phyloP scores from a whole-genome alignment of 208 protist species.

The Acanthamoeba polyphaga region DNA sequence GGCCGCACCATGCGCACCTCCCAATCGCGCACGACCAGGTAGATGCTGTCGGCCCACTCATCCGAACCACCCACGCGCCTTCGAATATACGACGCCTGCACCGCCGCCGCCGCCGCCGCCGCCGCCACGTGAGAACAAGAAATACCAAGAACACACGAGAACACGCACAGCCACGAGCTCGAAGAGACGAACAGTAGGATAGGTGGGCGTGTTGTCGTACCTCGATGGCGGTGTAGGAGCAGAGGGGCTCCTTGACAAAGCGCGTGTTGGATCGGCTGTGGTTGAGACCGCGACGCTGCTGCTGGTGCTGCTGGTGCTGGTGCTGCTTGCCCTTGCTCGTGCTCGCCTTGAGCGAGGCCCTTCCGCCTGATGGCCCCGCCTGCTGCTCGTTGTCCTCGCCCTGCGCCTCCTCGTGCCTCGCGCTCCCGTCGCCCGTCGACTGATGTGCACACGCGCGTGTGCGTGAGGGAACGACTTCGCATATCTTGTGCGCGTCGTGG shows the following conservation, averaged over 20 bases:
- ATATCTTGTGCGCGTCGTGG: not conserved
- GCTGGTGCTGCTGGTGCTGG: too few species aligned
- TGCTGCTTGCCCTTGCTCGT: not conserved
- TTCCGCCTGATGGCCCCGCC: not conserved
- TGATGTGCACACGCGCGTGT: not conserved
- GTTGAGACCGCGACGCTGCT: not conserved
- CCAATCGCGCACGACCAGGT: not conserved
- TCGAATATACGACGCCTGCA: constrained; percentile 37
- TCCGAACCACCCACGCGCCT: not conserved
- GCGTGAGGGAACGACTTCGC: not conserved
- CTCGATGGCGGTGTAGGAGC: constrained; percentile 23
- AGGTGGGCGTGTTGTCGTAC: not conserved
- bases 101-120: too few species aligned
- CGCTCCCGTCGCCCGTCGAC: not conserved
- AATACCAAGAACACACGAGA: too few species aligned
- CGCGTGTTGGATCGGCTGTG: not conserved
- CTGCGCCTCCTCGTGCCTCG: not conserved
- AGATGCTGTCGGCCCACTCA: constrained; percentile 56
- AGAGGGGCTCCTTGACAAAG: constrained; percentile 61
- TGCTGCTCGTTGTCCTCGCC: not conserved
- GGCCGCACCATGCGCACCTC: constrained; percentile 49
- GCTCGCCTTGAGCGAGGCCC: not conserved
- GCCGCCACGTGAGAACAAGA: too few species aligned
- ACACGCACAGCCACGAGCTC: not conserved
- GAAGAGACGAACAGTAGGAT: too few species aligned